Evolutionary conservation across 331 rosid species (phyloP), one percentile per base, ranked within the genome.

Genomic region (Quercus lobata): DNA sequence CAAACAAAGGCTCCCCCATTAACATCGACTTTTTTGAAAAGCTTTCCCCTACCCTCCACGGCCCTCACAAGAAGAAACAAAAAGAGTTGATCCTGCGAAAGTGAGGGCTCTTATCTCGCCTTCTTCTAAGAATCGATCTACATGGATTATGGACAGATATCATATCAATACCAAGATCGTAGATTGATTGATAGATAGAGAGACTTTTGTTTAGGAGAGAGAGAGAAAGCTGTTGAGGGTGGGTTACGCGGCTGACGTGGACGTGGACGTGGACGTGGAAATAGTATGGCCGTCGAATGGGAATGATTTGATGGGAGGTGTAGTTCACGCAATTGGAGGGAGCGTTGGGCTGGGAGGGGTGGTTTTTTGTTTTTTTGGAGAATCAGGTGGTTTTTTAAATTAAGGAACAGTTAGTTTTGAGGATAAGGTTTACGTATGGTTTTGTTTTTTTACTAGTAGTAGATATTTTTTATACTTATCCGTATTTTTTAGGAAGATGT

Each of bases 1-100:
- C 98, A 29, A 90, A 87, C 83, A 90, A 82, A 75, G 89, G 81
- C 65, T 92, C 97, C 82, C 86, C 99, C 99, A 91, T 91, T 11
- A 46, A 46, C 16, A 11, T 46, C 53, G 3, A 11, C 53, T 46
- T 12, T 12, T 10, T 14, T 3, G 9, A 35, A 34, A 35, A 35
- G 44, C 44, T 35, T 35, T 35, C 10, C 41, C 41, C 41, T 0
- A 0, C 7, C 37, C 7, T 5, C 41, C 8, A 5, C 37, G 6
- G 6, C 35, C 35, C 35, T 34, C 41, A 35, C 41, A 11, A 46
- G 12, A 46, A 7, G 3, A 37, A 41, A 35, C 41, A 46, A 46
- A 46, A 46, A 7, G 3, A 37, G 9, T 41, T 9, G 46, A 41
- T 41, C 11, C 1, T 49, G 17, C 54, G 41, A 62, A 81, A 80